Base-by-base conservation (phyloP, 179 eudicot species). In the Camellia oleifera region DNA sequence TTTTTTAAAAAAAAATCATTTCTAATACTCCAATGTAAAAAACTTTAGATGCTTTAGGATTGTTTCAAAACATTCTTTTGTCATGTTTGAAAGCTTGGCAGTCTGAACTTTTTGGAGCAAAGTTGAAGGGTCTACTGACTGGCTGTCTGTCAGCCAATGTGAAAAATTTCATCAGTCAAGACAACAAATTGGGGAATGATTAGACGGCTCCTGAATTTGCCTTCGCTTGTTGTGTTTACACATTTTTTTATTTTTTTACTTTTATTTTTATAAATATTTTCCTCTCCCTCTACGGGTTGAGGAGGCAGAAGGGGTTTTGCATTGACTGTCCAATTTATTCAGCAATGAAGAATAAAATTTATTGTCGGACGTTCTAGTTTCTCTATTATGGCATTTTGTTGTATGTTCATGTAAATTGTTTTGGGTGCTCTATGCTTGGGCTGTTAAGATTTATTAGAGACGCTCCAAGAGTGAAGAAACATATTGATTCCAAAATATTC, bases 271-370 rank as follows among this genome's bases (percentile, higher is more conserved):
- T 72, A 7, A 4, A 69, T 60, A 20, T 74, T 32, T 80, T 9
- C 73, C 82, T 65, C 82, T 80, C 78, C 73, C 82, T 80, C 13
- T 17, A 58, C 70, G 69, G 82, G 58, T 54, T 74, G 77, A 79
- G 77, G 72, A 14, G 53, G 72, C 54, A 54, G 74, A 53, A 67
- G 44, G 72, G 61, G 65, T 74, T 26, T 23, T 67, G 61, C 15
- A 71, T 74, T 10, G 78, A 53, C 32, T 52, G 60, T 63, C 60
- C 78, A 79, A 23, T 75, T 58, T 42, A 74, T 54, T 56, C 65
- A 57, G 20, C 63, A 74, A 74, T 56, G 77, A 56, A 73, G 46
- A 17, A 56, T 73, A 56, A 57, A 15, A 7, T 2, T 5, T 54
- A 45, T 74, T 72, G 56, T 54, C 7, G 50, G n/a, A 8, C 32